Conservation (phyloP, 2,329 filamentous ascomycete genomes). For the Fusarium fujikuroi region DNA sequence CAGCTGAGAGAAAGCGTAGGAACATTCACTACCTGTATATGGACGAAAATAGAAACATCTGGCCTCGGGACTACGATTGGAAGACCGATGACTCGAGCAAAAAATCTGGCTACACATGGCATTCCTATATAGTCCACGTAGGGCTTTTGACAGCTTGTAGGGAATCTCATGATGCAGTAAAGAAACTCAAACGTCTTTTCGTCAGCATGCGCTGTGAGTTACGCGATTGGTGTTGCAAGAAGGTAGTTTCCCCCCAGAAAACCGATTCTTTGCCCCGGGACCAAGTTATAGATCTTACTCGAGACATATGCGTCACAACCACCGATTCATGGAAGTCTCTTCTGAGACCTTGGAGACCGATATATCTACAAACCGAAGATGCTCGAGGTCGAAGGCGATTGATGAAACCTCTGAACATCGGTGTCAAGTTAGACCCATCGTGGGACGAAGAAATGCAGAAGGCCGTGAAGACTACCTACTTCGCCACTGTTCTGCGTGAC, state of each 20-base stretch:
- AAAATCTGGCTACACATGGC: not conserved
- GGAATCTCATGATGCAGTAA: not conserved
- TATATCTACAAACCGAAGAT: not conserved
- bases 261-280: not conserved
- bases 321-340: not conserved
- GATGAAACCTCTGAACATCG: not conserved
- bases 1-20: accelerated
- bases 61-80: not conserved
- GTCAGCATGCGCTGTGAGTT: not conserved
- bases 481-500: not conserved
- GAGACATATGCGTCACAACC: not conserved
- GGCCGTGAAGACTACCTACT: not conserved
- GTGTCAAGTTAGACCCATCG: not conserved
- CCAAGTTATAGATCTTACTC: not conserved
- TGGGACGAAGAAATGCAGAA: not conserved
- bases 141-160: not conserved
- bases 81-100: not conserved
- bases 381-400: not conserved
- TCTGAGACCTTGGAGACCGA: not conserved
- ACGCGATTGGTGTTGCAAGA: not conserved
- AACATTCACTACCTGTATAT: not conserved
- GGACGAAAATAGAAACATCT: not conserved
- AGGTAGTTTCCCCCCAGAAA: not conserved
- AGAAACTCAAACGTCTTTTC: not conserved
- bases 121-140: not conserved